Evolutionary conservation across 176 grass and related monocot species (phyloP).

Genomic region (Puccinellia tenuiflora): DNA sequence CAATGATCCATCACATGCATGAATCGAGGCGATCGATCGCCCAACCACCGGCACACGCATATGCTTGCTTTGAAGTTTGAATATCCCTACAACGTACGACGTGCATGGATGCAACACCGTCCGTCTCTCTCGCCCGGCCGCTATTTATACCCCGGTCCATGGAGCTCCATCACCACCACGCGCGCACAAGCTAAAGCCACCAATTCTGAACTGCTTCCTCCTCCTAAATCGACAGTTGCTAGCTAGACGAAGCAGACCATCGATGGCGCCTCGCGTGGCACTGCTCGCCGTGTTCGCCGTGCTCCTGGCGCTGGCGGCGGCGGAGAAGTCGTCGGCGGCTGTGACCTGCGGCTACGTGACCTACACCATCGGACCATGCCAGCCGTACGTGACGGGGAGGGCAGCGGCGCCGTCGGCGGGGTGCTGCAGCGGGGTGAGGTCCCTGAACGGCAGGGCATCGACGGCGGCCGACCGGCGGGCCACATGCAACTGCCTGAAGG

Average conservation of each 20-base stretch:
- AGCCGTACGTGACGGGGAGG: constrained; percentile 24
- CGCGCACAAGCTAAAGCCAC: neutral
- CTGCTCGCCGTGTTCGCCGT: constrained; percentile 11
- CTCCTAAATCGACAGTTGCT: neutral
- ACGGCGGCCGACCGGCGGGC: constrained; percentile 23
- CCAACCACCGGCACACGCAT: neutral
- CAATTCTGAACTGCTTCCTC: neutral
- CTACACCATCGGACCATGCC: constrained; percentile 34
- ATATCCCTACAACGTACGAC: neutral
- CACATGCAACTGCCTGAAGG: constrained; percentile 11
- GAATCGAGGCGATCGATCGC: neutral
- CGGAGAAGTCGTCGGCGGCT: neutral
- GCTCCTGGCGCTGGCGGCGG: neutral
- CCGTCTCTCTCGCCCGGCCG: neutral
- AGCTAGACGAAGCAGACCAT: neutral
- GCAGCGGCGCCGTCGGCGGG: neutral
- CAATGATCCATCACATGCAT: constrained; percentile 16
- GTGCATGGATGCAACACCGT: too few species aligned
- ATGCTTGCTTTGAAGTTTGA: too few species aligned
- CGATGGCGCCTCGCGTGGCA: constrained; percentile 18
- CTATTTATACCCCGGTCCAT: constrained; percentile 5
- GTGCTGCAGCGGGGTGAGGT: constrained; percentile 44
- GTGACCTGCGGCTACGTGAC: constrained; percentile 41
- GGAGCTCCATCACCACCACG: neutral
- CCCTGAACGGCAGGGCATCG: constrained; percentile 15